These are phyloP conservation scores for Colletotrichum endophyticum DNA, from an alignment of 2,329 filamentous ascomycete genomes.

Conservation along the genomic window DNA sequence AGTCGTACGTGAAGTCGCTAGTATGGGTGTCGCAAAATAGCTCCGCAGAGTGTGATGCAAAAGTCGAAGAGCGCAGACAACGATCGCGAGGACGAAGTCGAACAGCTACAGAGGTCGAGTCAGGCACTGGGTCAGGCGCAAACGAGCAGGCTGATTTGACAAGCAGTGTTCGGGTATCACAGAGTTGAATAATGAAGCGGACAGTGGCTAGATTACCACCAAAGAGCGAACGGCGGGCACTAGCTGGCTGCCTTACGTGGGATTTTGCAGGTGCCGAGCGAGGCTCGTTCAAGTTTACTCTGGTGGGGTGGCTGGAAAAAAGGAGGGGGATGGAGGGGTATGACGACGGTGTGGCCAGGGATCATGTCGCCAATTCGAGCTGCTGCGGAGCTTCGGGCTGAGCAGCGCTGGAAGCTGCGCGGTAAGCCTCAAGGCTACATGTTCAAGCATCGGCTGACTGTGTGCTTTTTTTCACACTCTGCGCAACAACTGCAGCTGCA, in stretches of 20 bases:
- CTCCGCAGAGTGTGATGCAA: neutral
- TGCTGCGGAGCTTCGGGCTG: neutral
- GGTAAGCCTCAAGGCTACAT: neutral
- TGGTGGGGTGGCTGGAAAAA: conserved; percentile 1
- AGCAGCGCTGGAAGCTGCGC: neutral
- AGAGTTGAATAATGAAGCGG: neutral
- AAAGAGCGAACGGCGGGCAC: neutral
- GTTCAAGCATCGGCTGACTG: neutral
- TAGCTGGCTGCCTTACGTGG: neutral
- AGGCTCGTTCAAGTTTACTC: neutral
- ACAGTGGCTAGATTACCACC: neutral
- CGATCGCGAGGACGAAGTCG: neutral
- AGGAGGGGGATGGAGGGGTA: conserved; percentile 4
- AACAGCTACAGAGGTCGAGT: neutral
- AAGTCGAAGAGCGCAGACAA: neutral
- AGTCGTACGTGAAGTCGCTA: neutral
- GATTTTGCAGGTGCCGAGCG: neutral
- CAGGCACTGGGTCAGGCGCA: neutral
- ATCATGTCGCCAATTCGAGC: neutral
- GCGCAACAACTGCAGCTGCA: neutral
- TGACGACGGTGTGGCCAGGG: conserved; percentile 9
- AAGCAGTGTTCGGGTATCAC: neutral
- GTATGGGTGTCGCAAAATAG: neutral
- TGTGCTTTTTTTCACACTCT: neutral
- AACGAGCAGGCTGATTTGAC: neutral